Base-by-base conservation (phyloP, 805 yeast genomes). In the Zygosaccharomyces bailii region DNA sequence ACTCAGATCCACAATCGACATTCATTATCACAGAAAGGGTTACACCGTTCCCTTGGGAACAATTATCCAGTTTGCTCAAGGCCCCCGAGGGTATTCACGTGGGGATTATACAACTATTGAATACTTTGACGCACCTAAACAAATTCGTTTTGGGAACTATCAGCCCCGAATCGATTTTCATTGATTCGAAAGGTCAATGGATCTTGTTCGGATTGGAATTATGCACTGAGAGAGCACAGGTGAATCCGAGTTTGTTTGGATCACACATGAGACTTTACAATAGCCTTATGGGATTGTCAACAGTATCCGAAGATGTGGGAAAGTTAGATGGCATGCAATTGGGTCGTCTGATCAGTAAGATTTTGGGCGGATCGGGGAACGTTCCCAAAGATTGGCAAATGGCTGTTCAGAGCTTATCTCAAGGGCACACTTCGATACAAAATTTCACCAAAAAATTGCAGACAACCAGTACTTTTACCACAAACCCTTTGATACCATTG, bases 171-270 rank as follows among this genome's bases (percentile, higher is more conserved):
- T 76, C 85, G 1, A 73, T 90, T 1, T 89, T 69, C 59, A 80
- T 86, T 11, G 83, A 77, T 43, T 75, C 72, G 23, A 58, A 71
- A 11, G 96, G 96, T 10, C 95, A 85, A 57, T 87, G 96, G 91
- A 82, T 79, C 47, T 60, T 90, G 20, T 84, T 85, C 46, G 96
- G 96, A 1, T 80, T 89, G 55, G 97, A 90, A 62, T 44, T 61
- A 27, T 61, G 64, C 32, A 27, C 43, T 60, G 41, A 65, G n/a
- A 38, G 34, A 61, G 73, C 75, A 0, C 57, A 68, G 3, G 9
- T 53, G 2, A 36, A 29, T 31, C 34, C 45, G 10, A 42, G 45
- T 16, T 18, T 30, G 9, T 56, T 52, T 31, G 24, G 42, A 6
- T 45, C 41, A 16, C 43, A 42, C 21, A 17, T 48, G 6, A 39